These are phyloP conservation scores for Neurospora cerealis DNA, from an alignment of 495 filamentous ascomycete genomes.

Conservation along the genomic window DNA sequence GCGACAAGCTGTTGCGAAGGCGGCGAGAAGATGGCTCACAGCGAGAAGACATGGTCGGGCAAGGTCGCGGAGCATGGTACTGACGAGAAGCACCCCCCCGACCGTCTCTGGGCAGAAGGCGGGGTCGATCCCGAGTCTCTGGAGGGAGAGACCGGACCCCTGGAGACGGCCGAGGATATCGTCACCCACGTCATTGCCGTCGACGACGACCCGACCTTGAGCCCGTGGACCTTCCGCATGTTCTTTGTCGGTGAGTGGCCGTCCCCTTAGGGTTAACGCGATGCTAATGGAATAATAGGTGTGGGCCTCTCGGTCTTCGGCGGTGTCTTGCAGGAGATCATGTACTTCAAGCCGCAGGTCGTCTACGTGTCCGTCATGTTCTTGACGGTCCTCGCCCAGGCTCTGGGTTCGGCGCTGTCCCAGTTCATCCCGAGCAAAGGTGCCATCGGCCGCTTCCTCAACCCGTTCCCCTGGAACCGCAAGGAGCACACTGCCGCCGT, in stretches of 20 bases:
- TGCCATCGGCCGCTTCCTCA: conserved; percentile 28
- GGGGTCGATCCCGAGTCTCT: not conserved
- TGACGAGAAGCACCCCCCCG: not conserved
- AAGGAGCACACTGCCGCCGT: conserved; percentile 38
- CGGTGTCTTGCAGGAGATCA: conserved; percentile 23
- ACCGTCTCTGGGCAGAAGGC: no score
- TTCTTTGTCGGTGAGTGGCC: conserved; percentile 20
- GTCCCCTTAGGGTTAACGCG: no score
- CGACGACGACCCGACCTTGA: conserved; percentile 24
- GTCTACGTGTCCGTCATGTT: conserved; percentile 35
- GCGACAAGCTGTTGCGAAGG: not conserved
- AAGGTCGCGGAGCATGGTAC: not conserved
- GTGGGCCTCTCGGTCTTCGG: conserved; percentile 23
- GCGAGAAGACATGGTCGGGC: not conserved
- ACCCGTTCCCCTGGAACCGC: conserved; percentile 28
- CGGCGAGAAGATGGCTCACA: not conserved
- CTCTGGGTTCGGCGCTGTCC: not conserved
- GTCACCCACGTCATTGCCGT: conserved; percentile 25
- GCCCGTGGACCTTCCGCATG: conserved; percentile 23
- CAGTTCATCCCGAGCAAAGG: not conserved
- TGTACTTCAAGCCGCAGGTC: conserved; percentile 39
- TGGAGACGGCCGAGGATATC: conserved; percentile 15
- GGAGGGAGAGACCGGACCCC: not conserved
- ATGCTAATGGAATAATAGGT: conserved; percentile 7
- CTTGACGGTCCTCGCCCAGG: conserved; percentile 27